Percentiles rank a stretch among this genome's conserved stretches.
Conservation (phyloP, 2,329 filamentous ascomycete species). For the Exophiala spinifera region DNA sequence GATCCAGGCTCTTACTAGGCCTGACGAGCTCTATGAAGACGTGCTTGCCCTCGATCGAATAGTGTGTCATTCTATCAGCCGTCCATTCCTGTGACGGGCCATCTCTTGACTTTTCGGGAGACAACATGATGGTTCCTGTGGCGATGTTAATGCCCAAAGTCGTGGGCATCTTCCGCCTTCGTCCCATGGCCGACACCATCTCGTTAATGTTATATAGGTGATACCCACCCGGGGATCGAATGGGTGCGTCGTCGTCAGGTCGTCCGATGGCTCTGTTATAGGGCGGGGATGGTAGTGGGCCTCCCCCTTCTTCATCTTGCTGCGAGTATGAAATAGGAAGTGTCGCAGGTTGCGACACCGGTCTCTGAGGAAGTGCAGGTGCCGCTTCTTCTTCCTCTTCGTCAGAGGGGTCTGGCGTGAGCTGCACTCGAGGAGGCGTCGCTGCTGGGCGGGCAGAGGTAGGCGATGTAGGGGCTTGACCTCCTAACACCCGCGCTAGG, state of each 20-base stretch:
- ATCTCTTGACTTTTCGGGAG: conserved; percentile 78
- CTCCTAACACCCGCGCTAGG: conserved; percentile 49
- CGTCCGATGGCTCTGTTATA: conserved; percentile 49
- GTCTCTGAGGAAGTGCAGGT: conserved; percentile 62
- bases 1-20: conserved; percentile 92
- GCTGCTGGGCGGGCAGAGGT: conserved; percentile 33
- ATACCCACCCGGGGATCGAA: conserved; percentile 70
- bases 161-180: conserved; percentile 98
- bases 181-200: conserved; percentile 95
- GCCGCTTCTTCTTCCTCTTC: conserved; percentile 58
- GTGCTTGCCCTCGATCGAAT: conserved; percentile 96
- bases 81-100: conserved; percentile 89
- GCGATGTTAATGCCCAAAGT: conserved; percentile 89
- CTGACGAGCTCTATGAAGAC: conserved; percentile 90
- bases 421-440: conserved; percentile 46
- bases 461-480: conserved; percentile 34
- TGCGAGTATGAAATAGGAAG: conserved; percentile 41
- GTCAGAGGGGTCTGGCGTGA: conserved; percentile 68
- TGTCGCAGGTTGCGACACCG: conserved; percentile 48
- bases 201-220: conserved; percentile 97
- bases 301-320: conserved; percentile 39
- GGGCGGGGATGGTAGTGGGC: conserved; percentile 55
- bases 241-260: conserved; percentile 42
- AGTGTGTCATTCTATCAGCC: conserved; percentile 92
- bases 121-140: conserved; percentile 84